phyloP scores from a whole-genome alignment of 805 yeast genomes.

The Saturnispora kantuleensis region DNA sequence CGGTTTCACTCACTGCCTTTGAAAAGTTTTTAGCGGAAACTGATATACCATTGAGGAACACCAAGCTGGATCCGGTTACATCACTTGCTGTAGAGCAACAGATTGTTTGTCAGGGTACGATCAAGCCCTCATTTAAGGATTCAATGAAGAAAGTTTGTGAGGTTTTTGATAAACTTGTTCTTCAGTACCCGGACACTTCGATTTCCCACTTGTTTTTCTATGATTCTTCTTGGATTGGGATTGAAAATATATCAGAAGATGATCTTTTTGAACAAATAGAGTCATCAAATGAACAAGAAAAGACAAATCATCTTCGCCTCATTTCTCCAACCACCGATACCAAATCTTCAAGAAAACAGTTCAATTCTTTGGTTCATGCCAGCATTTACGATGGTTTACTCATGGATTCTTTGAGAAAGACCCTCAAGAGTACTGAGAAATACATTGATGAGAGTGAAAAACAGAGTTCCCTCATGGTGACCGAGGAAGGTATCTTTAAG shows the following conservation, averaged over 20 bases:
- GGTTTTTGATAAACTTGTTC: constrained; percentile 32
- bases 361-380: constrained; percentile 15
- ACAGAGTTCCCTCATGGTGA: neutral
- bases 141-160: constrained; percentile 36
- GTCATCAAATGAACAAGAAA: neutral
- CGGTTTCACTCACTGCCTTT: constrained; percentile 44
- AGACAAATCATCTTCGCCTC: neutral
- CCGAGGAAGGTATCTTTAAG: constrained; percentile 3
- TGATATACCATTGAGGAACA: constrained; percentile 31
- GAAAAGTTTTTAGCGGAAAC: constrained; percentile 56
- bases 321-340: constrained; percentile 4
- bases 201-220: constrained; percentile 50
- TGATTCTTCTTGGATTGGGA: constrained; percentile 56
- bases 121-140: constrained; percentile 33
- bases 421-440: constrained; percentile 21
- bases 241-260: constrained; percentile 13
- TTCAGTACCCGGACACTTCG: constrained; percentile 35
- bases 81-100: constrained; percentile 49
- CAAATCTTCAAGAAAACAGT: constrained; percentile 10
- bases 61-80: constrained; percentile 30
- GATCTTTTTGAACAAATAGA: neutral
- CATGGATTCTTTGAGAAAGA: constrained; percentile 26
- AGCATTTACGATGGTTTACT: constrained; percentile 22
- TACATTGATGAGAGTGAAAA: constrained; percentile 12
- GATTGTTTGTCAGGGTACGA: constrained; percentile 49